phyloP scores from a whole-genome alignment of 805 yeast genomes.

The Metschnikowia lochheadii region DNA sequence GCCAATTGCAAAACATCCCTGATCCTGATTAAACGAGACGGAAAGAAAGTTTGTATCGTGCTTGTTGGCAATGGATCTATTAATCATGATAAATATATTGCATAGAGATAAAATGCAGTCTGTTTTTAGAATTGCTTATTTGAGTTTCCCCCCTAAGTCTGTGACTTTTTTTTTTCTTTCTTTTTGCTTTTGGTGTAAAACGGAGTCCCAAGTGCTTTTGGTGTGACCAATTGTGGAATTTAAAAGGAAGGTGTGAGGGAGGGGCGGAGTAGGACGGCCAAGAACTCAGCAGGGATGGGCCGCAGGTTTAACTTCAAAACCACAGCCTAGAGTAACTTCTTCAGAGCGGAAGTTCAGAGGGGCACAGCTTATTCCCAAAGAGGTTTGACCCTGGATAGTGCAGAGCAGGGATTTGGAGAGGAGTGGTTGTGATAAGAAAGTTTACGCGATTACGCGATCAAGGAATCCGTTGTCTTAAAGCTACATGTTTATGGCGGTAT shows the following conservation, averaged over 20 bases:
- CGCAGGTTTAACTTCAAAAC: background rate
- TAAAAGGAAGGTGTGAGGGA: background rate
- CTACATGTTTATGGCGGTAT: background rate
- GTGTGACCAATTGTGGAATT: background rate
- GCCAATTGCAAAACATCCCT: constrained; percentile 82
- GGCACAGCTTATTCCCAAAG: background rate
- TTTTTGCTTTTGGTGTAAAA: background rate
- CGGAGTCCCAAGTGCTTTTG: background rate
- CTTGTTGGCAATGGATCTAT: background rate
- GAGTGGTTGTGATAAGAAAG: background rate
- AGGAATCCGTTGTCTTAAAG: background rate
- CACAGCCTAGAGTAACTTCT: background rate
- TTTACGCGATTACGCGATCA: constrained; percentile 1
- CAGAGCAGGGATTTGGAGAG: background rate
- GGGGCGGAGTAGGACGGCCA: background rate
- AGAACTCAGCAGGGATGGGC: background rate
- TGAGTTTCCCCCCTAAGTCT: background rate
- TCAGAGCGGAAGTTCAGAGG: background rate
- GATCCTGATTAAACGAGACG: constrained; percentile 82
- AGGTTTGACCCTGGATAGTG: background rate
- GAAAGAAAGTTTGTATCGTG: constrained; percentile 39
- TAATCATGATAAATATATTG: background rate
- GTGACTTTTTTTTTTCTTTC: background rate
- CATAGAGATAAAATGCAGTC: background rate
- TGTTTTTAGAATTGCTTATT: background rate